Evolutionary conservation across 805 yeast genomes (phyloP), one percentile per base, ranked within the genome.

Genomic region (Torulaspora quercuum): DNA sequence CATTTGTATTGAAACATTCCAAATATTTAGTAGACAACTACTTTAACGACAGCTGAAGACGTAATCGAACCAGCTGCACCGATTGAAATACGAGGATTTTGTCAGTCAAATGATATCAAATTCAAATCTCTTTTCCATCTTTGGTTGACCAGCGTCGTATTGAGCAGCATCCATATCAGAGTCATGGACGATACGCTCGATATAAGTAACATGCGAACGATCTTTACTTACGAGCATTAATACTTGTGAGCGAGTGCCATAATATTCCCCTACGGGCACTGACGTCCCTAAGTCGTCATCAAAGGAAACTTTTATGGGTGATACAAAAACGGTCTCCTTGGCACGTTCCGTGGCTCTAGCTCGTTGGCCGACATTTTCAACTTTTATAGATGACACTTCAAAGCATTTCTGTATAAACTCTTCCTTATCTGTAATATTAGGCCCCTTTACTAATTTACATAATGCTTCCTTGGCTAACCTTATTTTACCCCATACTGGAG

Each of bases 211-310:
- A 8, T 37, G 43, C 23, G 62, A 39, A 50, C 84, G 69, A 25
- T 52, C 40, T 24, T 67, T 70, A 51, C 75, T 76, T 7, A 83
- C 68, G 14, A 85, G 49, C 3, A 87, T 68, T 2, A 87, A 73
- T 0, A 95, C 86, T 57, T 88, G 95, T 0, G 95, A 84, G 37
- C 96, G 64, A 0, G 97, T 88, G 0, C 96, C 96, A 54, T 87
- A 89, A 50, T 68, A 78, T 14, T 66, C 59, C 0, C 87, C 86
- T 10, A 68, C 61, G n/a, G 59, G 49, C 12, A 45, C 41, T 3
- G 64, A 57, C 12, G 56, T 49, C 8, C 62, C 61, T 5, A 51
- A 29, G 20, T 47, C 50, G 12, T 64, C 56, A 27, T 59, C 49
- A n/a, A 47, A 52, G 7, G 54, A 44, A 4, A 63, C 55, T 31